A percentile compares a stretch with the other conserved stretches of the same genome.
Evolutionary conservation across 306 rosid genomes (phyloP).

Genomic region (Senna tora): DNA sequence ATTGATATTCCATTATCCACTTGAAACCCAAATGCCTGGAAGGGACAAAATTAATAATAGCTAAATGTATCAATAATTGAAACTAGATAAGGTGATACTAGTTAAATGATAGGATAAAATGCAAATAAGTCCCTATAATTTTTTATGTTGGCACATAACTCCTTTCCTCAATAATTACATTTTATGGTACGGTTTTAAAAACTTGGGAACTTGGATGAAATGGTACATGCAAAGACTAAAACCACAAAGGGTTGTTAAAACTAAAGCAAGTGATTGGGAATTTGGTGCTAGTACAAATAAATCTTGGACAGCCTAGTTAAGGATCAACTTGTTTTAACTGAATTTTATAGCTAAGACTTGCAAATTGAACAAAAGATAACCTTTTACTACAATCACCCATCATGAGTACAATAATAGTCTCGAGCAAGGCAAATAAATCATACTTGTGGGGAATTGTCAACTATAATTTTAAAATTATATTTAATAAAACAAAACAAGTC

Average conservation of each 20-base stretch:
- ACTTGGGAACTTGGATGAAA: neutral
- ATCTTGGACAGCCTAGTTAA: neutral
- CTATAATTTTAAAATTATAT: too few species aligned
- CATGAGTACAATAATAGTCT: neutral
- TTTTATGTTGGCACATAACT: neutral
- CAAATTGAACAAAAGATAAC: neutral
- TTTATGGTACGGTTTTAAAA: neutral
- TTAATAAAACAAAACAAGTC: too few species aligned
- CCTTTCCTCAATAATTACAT: neutral
- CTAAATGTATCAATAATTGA: too few species aligned
- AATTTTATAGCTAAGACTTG: slow-evolving; percentile 13
- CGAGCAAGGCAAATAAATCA: neutral
- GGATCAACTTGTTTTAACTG: slow-evolving; percentile 3
- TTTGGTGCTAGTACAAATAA: neutral
- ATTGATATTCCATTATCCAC: too few species aligned
- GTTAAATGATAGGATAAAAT: too few species aligned
- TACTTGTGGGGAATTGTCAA: slow-evolving; percentile 99
- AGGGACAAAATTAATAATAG: too few species aligned
- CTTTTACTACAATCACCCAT: neutral
- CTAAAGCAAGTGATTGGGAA: neutral
- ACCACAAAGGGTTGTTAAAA: neutral
- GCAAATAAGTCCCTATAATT: too few species aligned
- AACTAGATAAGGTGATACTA: too few species aligned
- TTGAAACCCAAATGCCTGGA: too few species aligned
- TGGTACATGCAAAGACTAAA: neutral